Percentiles rank a stretch among this genome's conserved stretches.
Evolutionary conservation across 1,284 basidiomycete species (phyloP).

Genomic region (Boletus smithii): DNA sequence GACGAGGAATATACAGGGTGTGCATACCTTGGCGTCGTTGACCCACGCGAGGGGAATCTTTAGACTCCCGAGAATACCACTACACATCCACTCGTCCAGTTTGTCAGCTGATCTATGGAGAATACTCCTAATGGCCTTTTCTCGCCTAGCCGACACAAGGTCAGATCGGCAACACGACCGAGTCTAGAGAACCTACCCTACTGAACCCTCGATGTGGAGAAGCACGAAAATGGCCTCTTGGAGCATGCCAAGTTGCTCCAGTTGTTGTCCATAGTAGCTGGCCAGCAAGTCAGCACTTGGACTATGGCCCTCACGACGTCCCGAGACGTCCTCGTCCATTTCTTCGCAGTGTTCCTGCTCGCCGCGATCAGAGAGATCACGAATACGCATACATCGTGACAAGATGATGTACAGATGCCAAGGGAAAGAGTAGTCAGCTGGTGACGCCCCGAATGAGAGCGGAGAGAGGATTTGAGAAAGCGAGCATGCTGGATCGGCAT

Average conservation of each 20-base stretch:
- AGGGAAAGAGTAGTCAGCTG: constrained; percentile 77
- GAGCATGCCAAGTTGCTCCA: constrained; percentile 80
- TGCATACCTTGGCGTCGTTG: constrained; percentile 75
- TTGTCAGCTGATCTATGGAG: constrained; percentile 70
- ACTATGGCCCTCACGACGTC: constrained; percentile 65
- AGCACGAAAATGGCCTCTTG: constrained; percentile 88
- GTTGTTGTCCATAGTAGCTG: constrained; percentile 81
- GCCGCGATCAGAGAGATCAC: constrained; percentile 84
- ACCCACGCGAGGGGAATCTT: constrained; percentile 86
- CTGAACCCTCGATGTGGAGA: constrained; percentile 79
- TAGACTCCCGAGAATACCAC: constrained; percentile 74
- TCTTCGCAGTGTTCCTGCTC: constrained; percentile 41
- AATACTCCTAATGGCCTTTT: constrained; percentile 78
- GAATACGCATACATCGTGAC: constrained; percentile 74
- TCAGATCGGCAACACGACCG: constrained; percentile 5
- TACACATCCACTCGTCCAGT: constrained; percentile 66
- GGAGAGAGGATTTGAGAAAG: constrained; percentile 63
- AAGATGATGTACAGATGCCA: constrained; percentile 95
- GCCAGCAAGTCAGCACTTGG: constrained; percentile 82
- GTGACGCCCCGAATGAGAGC: constrained; percentile 72
- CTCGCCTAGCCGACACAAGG: constrained; percentile 49
- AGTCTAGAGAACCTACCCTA: constrained; percentile 53
- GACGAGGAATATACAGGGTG: neutral
- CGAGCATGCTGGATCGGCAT: constrained; percentile 64
- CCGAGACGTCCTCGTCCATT: constrained; percentile 42